phyloP scores from a whole-genome alignment of 2,329 filamentous ascomycete genomes.

The Botrytis medusae region DNA sequence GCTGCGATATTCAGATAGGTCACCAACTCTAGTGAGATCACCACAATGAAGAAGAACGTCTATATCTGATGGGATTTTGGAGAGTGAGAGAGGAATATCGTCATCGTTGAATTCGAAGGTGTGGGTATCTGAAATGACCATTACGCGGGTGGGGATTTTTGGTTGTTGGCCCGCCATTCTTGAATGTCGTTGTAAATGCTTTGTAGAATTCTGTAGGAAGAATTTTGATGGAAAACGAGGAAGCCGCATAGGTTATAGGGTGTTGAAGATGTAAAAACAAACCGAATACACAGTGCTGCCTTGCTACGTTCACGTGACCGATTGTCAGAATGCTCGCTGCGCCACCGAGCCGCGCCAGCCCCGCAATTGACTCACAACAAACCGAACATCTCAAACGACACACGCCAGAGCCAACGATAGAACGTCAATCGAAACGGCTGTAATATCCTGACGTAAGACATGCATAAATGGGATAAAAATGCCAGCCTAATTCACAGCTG shows the following conservation, averaged over 20 bases:
- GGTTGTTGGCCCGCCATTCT: conserved; percentile 11
- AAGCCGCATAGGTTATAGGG: not conserved
- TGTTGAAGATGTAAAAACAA: not conserved
- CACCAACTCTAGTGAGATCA: conserved; percentile 40
- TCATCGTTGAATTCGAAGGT: conserved; percentile 32
- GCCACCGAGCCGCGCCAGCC: not conserved
- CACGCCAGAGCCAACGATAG: not conserved
- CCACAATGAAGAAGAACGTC: conserved; percentile 44
- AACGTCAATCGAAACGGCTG: not conserved
- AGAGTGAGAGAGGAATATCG: conserved; percentile 38
- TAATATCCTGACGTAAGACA: not conserved
- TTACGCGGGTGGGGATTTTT: conserved; percentile 32
- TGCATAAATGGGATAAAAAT: too few species aligned
- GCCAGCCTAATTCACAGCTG: too few species aligned
- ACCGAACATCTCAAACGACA: not conserved
- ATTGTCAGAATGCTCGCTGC: not conserved
- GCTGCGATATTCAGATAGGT: conserved; percentile 33
- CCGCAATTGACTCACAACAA: not conserved
- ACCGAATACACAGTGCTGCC: not conserved
- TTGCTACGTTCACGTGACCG: not conserved
- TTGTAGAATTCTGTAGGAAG: not conserved
- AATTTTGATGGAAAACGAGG: not conserved
- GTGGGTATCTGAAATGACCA: conserved; percentile 39
- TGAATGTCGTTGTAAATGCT: not conserved
- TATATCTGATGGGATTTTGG: conserved; percentile 11